Base-by-base conservation (phyloP, 2,329 filamentous ascomycete genomes). In the Keithomyces neogunnii region DNA sequence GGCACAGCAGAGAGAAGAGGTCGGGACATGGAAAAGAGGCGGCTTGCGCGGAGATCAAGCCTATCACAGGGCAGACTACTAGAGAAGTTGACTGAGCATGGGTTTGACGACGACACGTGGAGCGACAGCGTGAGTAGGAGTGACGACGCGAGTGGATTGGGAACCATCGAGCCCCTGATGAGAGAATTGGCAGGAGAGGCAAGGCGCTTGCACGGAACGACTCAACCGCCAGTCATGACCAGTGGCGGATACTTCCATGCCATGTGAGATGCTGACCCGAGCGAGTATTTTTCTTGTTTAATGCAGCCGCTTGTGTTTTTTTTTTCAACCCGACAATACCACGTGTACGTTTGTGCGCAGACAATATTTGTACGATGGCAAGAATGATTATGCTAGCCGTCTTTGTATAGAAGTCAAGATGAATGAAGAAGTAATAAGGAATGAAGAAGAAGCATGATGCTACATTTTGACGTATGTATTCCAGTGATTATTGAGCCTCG, bases 131-230 rank as follows among this genome's bases (percentile, higher is more conserved):
- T 32, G 55, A 55, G 59, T 47, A 59, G 55, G 40, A 58, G 60
- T 49, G 62, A 65, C 29, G 64, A 66, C 19, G 55, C 58, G 52
- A 68, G 62, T 46, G 66, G 69, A 4, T 57, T 73, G 51, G 70
- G 69, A 30, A 61, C 65, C 4, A 65, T 75, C 28, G 72, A 74
- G 60, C 70, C 72, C 7, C 55, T 75, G 45, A 75, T 74, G 69
- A 64, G 69, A 50, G 71, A 74, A 59, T 58, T 75, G 43, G 69
- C 67, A 40, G 63, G 58, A 4, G 59, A 58, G 44, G 55, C 58
- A 30, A 44, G 61, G 47, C 59, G 57, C 33, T 55, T 61, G 54
- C 51, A 62, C 44, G 32, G 11, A n/a, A 48, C 31, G 48, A 53
- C 47, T 32, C 47, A 49, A 31, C 45, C 50, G 26, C 45, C 50